These are phyloP conservation scores for Asterella californica DNA, from an alignment of 225 moss, liverwort and hornwort species.

Conservation along the genomic window DNA sequence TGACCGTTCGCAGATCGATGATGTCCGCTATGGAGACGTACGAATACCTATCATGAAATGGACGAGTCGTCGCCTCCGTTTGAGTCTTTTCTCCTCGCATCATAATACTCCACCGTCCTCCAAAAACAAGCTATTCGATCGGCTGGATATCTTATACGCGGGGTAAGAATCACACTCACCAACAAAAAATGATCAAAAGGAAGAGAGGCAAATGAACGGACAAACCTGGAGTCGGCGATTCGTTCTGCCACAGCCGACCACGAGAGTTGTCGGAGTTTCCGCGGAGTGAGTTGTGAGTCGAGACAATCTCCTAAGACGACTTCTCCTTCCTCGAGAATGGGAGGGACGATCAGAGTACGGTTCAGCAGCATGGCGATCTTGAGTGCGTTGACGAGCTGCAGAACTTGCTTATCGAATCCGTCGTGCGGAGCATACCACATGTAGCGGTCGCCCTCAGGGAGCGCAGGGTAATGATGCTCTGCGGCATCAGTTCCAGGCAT, in stretches of 20 bases:
- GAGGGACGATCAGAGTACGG: constrained; percentile 64
- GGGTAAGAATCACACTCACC: too few relatives aligned
- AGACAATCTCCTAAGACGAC: constrained; percentile 50
- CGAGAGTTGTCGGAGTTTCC: constrained; percentile 37
- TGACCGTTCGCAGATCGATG: background rate
- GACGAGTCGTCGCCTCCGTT: background rate
- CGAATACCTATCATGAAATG: background rate
- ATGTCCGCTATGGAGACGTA: background rate
- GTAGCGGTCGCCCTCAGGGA: constrained; percentile 39
- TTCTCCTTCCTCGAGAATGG: constrained; percentile 63
- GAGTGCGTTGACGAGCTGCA: constrained; percentile 55
- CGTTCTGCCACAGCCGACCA: constrained; percentile 43
- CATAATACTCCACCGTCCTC: too few relatives aligned
- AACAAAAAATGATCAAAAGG: background rate
- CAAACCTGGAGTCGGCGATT: constrained; percentile 47
- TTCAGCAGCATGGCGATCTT: constrained; percentile 56
- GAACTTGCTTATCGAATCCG: constrained; percentile 67
- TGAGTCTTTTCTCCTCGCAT: background rate
- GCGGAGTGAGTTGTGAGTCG: constrained; percentile 31
- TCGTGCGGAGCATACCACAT: constrained; percentile 68
- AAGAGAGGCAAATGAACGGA: background rate
- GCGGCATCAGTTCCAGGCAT: background rate
- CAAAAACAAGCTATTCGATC: too few relatives aligned
- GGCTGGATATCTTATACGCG: too few relatives aligned
- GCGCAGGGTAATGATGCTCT: background rate